A percentile compares a stretch with the other conserved stretches of the same genome.
These are phyloP conservation scores for Scutellaria galericulata DNA, from an alignment of 257 asterid genomes.

Conservation along the genomic window DNA sequence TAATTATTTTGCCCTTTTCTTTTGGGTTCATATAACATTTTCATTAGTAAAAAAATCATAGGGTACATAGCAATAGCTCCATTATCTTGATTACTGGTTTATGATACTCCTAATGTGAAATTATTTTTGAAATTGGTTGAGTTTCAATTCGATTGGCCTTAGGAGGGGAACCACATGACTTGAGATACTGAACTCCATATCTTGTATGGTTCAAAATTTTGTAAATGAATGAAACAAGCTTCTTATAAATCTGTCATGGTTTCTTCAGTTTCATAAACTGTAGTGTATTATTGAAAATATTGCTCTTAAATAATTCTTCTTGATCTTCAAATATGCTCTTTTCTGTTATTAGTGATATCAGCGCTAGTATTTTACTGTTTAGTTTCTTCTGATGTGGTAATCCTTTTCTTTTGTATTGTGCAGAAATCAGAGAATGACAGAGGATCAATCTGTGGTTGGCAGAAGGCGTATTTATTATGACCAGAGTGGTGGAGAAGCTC, in stretches of 20 bases:
- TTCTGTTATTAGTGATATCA: constrained; percentile 18
- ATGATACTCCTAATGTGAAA: background rate
- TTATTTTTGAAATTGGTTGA: background rate
- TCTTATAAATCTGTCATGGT: background rate
- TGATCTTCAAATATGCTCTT: constrained; percentile 20
- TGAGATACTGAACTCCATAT: background rate
- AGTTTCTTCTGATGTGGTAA: constrained; percentile 27
- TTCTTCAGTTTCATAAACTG: constrained; percentile 4
- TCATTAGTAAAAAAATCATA: background rate
- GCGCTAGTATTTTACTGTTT: background rate
- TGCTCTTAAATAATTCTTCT: background rate
- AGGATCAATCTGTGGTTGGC: constrained; percentile 95
- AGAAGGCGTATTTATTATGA: constrained; percentile 97
- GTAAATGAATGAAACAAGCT: background rate
- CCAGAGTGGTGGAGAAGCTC: constrained; percentile 91
- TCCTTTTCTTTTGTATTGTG: constrained; percentile 22
- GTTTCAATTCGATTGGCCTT: background rate
- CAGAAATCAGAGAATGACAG: constrained; percentile 97
- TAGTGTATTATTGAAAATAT: background rate
- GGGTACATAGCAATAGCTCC: background rate
- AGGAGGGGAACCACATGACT: constrained; percentile 9
- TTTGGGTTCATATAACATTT: background rate
- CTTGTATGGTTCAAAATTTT: background rate
- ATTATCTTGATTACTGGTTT: background rate
- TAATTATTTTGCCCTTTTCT: background rate